Evolutionary conservation across 1,284 basidiomycete species (phyloP).

Genomic region (Naganishia sp.): DNA sequence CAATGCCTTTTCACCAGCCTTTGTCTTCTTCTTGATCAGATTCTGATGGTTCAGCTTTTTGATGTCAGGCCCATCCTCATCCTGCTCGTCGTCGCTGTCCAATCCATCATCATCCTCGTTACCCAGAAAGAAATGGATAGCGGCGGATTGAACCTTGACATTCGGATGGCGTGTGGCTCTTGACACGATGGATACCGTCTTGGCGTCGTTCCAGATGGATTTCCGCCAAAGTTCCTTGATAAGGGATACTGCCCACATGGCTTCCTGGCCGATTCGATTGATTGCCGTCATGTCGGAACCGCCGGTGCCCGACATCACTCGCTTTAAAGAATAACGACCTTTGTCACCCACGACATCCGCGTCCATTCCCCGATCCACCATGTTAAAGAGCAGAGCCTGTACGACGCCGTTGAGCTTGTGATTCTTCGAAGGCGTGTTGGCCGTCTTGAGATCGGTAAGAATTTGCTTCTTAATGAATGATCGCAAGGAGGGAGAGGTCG

Average conservation of each 20-base stretch:
- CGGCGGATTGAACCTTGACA: slow-evolving; percentile 91
- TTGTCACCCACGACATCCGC: slow-evolving; percentile 77
- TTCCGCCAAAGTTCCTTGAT: slow-evolving; percentile 95
- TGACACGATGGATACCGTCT: slow-evolving; percentile 89
- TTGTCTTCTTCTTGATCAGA: slow-evolving; percentile 85
- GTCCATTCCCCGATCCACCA: slow-evolving; percentile 89
- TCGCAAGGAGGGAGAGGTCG: slow-evolving; percentile 79
- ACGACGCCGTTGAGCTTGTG: slow-evolving; percentile 96
- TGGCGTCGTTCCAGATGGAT: slow-evolving; percentile 89
- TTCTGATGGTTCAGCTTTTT: slow-evolving; percentile 76
- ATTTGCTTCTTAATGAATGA: slow-evolving; percentile 91
- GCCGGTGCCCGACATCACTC: slow-evolving; percentile 31
- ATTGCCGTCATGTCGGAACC: slow-evolving; percentile 45
- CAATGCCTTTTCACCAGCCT: slow-evolving; percentile 68
- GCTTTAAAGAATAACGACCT: slow-evolving; percentile 62
- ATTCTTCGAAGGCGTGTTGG: slow-evolving; percentile 85
- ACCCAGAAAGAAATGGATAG: slow-evolving; percentile 96
- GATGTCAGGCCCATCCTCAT: slow-evolving; percentile 68
- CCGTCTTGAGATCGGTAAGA: slow-evolving; percentile 84
- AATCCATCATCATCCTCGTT: slow-evolving; percentile 70
- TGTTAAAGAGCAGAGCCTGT: slow-evolving; percentile 91
- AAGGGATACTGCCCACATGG: slow-evolving; percentile 95
- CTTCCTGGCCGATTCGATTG: slow-evolving; percentile 70
- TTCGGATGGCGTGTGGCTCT: slow-evolving; percentile 92
- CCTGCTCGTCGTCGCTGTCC: slow-evolving; percentile 69